Base-by-base conservation (phyloP, 371 early-diverging fungal genomes). In the Basidiobolus meristosporus region DNA sequence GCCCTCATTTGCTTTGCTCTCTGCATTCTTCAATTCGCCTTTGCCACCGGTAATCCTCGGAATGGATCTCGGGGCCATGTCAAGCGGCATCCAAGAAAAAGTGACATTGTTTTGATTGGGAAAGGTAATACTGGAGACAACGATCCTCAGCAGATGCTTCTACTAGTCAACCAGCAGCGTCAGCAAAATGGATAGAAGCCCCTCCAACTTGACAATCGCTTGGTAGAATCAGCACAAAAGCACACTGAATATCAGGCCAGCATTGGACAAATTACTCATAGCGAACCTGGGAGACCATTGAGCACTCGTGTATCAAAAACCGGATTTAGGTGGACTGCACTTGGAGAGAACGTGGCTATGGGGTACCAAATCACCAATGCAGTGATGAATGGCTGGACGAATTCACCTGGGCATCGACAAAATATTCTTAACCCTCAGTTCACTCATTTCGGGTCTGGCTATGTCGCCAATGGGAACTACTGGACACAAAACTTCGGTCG, bases 321-420 rank as follows among this genome's bases (percentile, higher is more conserved):
- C 1, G 59, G 50, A 1, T 21, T 51, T 10, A n/a, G 30, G 10
- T 54, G 55, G 47, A 15, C 1, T 30, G 49, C 39, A 1, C 40
- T 40, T 4, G 63, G 51, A 4, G 64, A 63, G 46, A 63, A 63
- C 50, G 58, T 63, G 15, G 64, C 64, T 22, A 48, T 38, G 38
- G 50, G 52, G 41, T 52, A 59, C 23, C 17, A 32, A 18, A 50
- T 36, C 21, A 46, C 51, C 2, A 21, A 31, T 3, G 36, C 35
- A 9, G 65, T 51, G 7, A 53, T 64, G 51, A 15, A 37, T 1
- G 39, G 42, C 2, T 66, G 67, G 67, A 53, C 35, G 30, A 48
- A 59, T 29, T 64, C 65, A 40, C 45, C 62, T 3, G 62, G 55
- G 3, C 67, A 66, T 41, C 45, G 47, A 3, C 48, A 38, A 2